Evolutionary conservation across 345 rosid species (phyloP).

Genomic region (Hypericum androsaemum): DNA sequence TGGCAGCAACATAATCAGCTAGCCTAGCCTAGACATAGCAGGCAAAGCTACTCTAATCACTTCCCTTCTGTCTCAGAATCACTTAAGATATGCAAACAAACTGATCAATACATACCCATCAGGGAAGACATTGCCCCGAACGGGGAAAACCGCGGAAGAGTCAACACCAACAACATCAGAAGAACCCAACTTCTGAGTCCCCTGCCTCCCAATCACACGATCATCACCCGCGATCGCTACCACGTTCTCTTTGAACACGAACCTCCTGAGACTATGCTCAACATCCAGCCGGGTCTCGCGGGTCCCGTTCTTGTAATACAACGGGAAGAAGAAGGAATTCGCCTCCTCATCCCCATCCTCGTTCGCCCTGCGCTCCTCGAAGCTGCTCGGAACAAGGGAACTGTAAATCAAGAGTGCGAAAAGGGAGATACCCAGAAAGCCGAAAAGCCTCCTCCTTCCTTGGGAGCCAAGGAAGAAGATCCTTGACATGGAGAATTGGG

Average conservation of each 20-base stretch:
- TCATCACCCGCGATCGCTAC: constrained; percentile 20
- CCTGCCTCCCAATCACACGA: constrained; percentile 16
- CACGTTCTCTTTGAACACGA: constrained; percentile 27
- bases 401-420: constrained; percentile 37
- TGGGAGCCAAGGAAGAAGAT: constrained; percentile 20
- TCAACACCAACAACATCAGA: constrained; percentile 30
- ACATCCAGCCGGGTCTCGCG: constrained; percentile 29
- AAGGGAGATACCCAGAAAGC: constrained; percentile 45
- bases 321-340: constrained; percentile 55
- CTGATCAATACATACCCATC: constrained; percentile 53
- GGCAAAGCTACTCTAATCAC: too few species aligned
- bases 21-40: too few species aligned
- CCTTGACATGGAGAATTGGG: constrained; percentile 23
- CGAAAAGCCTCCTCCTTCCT: constrained; percentile 24
- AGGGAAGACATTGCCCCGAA: constrained; percentile 66
- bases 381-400: constrained; percentile 30
- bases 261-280: constrained; percentile 38
- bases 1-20: too few species aligned
- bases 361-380: constrained; percentile 33
- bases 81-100: not conserved
- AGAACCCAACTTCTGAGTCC: constrained; percentile 24
- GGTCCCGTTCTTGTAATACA: constrained; percentile 48
- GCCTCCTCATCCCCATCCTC: constrained; percentile 32
- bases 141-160: constrained; percentile 61
- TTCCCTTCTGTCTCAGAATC: not conserved